Conservation (phyloP, 352 stramenopile genomes). For the Phytophthora tubulina region DNA sequence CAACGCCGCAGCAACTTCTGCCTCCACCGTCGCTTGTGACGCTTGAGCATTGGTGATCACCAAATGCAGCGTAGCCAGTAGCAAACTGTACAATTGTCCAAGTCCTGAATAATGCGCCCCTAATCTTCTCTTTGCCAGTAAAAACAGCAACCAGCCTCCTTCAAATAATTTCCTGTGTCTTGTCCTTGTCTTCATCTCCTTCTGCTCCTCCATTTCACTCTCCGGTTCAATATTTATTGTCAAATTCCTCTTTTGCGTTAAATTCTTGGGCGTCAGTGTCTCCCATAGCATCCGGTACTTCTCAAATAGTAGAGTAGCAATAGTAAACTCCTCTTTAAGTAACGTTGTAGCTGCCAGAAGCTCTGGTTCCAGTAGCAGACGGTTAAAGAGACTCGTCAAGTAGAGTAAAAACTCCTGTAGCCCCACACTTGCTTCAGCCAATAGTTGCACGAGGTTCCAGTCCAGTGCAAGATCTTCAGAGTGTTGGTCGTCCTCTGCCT, state of each 20-base stretch:
- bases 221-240: slow-evolving; percentile 37
- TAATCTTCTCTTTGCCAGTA: slow-evolving; percentile 65
- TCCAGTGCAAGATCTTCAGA: background rate
- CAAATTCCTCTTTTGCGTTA: slow-evolving; percentile 1
- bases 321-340: slow-evolving; percentile 85
- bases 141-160: slow-evolving; percentile 80
- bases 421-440: slow-evolving; percentile 64
- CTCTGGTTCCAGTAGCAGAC: slow-evolving; percentile 76
- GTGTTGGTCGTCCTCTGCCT: slow-evolving; percentile 14
- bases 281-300: slow-evolving; percentile 82
- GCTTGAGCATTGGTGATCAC: slow-evolving; percentile 50
- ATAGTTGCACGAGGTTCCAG: slow-evolving; percentile 53
- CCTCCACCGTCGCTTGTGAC: slow-evolving; percentile 68
- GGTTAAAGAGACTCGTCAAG: slow-evolving; percentile 85
- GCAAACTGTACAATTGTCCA: slow-evolving; percentile 77
- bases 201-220: slow-evolving; percentile 21
- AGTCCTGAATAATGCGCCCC: slow-evolving; percentile 61
- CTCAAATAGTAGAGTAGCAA: slow-evolving; percentile 77
- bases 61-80: slow-evolving; percentile 80
- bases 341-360: slow-evolving; percentile 74
- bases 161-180: slow-evolving; percentile 62
- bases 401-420: slow-evolving; percentile 74
- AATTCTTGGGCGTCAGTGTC: slow-evolving; percentile 40
- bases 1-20: slow-evolving; percentile 78
- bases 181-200: slow-evolving; percentile 7